Percentiles rank a stretch among this genome's conserved stretches.
phyloP scores from a whole-genome alignment of 2,329 filamentous ascomycete genomes.

The Aspergillus eucalypticola region DNA sequence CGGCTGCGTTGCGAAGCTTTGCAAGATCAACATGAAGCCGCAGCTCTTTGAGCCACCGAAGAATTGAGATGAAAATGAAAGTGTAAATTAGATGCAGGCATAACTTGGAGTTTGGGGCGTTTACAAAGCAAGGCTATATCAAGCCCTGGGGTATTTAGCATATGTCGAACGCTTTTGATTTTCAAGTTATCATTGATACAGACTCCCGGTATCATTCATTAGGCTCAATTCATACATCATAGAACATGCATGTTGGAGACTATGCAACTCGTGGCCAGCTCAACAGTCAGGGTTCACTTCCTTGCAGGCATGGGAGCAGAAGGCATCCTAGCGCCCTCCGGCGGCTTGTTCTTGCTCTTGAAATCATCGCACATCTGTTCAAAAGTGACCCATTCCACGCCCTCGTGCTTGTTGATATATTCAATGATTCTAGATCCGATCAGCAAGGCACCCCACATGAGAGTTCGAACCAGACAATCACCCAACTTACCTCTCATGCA shows the following conservation, averaged over 20 bases:
- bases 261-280: background rate
- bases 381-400: conserved; percentile 54
- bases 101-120: conserved; percentile 26
- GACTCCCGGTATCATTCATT: background rate
- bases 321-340: conserved; percentile 29
- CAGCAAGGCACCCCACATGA: conserved; percentile 7
- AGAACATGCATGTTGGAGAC: background rate
- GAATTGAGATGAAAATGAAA: conserved; percentile 21
- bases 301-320: conserved; percentile 15
- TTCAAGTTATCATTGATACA: background rate
- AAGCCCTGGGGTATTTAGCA: conserved; percentile 3
- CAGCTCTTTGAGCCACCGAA: conserved; percentile 65
- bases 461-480: background rate
- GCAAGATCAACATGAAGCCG: conserved; percentile 95
- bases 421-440: conserved; percentile 57
- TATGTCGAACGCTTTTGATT: background rate
- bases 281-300: conserved; percentile 1
- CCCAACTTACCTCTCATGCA: conserved; percentile 66
- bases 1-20: conserved; percentile 85
- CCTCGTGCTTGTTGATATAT: conserved; percentile 64
- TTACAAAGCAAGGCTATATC: conserved; percentile 1
- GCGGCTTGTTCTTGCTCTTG: conserved; percentile 48
- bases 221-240: background rate
- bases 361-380: conserved; percentile 72
- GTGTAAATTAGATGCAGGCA: conserved; percentile 18